Evolutionary conservation across 2,329 filamentous ascomycete species (phyloP).

Genomic region (Cladosporium sp.): DNA sequence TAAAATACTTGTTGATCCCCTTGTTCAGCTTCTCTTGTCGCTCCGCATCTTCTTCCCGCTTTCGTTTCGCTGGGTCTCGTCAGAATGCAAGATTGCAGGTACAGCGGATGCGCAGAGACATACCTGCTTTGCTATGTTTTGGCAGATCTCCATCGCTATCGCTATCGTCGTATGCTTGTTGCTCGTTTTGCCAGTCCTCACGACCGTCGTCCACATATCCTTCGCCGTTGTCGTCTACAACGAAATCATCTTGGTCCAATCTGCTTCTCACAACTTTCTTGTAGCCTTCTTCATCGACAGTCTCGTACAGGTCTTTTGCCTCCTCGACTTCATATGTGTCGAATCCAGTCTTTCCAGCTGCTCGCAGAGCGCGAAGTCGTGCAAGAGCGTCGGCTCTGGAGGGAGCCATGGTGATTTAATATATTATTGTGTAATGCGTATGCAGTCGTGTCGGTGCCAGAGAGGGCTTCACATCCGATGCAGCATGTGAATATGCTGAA

Average conservation of each 20-base stretch:
- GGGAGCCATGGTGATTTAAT: constrained; percentile 22
- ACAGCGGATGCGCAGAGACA: constrained; percentile 26
- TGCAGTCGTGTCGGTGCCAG: background rate
- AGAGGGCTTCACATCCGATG: no score
- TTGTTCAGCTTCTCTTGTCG: constrained; percentile 82
- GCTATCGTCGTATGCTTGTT: constrained; percentile 58
- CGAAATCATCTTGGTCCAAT: constrained; percentile 91
- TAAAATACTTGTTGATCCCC: constrained; percentile 93
- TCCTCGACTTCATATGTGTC: constrained; percentile 82
- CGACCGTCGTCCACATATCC: constrained; percentile 95
- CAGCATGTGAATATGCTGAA: no score
- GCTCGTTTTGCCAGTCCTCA: constrained; percentile 81
- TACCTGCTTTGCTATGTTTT: constrained; percentile 52
- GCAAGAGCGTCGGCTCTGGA: constrained; percentile 44
- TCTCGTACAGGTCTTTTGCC: constrained; percentile 81
- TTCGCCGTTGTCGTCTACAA: constrained; percentile 95
- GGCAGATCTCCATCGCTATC: constrained; percentile 68
- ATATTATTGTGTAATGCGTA: background rate
- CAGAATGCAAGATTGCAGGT: background rate
- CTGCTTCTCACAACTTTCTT: constrained; percentile 89
- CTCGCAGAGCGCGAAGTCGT: constrained; percentile 75
- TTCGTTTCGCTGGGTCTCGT: constrained; percentile 63
- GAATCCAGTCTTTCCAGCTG: constrained; percentile 85
- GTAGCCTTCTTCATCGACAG: constrained; percentile 94
- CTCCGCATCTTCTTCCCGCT: constrained; percentile 78